A percentile compares a stretch with the other conserved stretches of the same genome.
Evolutionary conservation across 2,329 filamentous ascomycete genomes (phyloP).

Genomic region (Nemania diffusa): DNA sequence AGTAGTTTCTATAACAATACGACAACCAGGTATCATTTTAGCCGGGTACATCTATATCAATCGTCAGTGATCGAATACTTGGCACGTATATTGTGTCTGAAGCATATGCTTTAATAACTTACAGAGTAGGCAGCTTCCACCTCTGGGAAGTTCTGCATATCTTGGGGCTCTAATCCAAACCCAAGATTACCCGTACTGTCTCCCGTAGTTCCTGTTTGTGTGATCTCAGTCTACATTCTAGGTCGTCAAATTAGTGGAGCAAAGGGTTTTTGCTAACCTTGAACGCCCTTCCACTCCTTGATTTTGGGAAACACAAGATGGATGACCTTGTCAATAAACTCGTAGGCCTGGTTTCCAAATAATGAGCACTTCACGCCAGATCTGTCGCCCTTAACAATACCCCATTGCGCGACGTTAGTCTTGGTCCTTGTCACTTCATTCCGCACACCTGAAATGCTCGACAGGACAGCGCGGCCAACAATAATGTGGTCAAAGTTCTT

Average conservation of each 20-base stretch:
- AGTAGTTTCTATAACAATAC: conserved; percentile 85
- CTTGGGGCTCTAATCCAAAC: conserved; percentile 80
- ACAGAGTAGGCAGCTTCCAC: conserved; percentile 95
- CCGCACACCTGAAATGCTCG: conserved; percentile 84
- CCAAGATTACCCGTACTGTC: conserved; percentile 88
- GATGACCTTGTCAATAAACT: conserved; percentile 90
- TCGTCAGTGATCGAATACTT: conserved; percentile 16
- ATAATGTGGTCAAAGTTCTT: conserved; percentile 80
- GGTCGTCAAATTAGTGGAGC: not conserved
- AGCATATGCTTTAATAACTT: conserved; percentile 54
- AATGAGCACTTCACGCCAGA: conserved; percentile 82
- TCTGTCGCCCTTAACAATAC: conserved; percentile 75
- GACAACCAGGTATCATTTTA: conserved; percentile 84
- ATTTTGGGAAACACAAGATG: conserved; percentile 93
- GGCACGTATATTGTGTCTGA: not conserved
- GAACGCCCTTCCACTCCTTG: conserved; percentile 88
- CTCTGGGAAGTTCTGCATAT: conserved; percentile 89
- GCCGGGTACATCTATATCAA: conserved; percentile 65
- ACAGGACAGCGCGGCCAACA: conserved; percentile 83
- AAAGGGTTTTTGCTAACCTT: conserved; percentile 49
- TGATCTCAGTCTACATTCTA: conserved; percentile 16
- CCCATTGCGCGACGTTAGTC: conserved; percentile 78
- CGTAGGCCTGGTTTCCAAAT: conserved; percentile 81
- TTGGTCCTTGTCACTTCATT: conserved; percentile 76
- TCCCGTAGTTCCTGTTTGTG: conserved; percentile 68